Evolutionary conservation across 2,329 filamentous ascomycete species (phyloP).

Genomic region (Fusarium sp.): DNA sequence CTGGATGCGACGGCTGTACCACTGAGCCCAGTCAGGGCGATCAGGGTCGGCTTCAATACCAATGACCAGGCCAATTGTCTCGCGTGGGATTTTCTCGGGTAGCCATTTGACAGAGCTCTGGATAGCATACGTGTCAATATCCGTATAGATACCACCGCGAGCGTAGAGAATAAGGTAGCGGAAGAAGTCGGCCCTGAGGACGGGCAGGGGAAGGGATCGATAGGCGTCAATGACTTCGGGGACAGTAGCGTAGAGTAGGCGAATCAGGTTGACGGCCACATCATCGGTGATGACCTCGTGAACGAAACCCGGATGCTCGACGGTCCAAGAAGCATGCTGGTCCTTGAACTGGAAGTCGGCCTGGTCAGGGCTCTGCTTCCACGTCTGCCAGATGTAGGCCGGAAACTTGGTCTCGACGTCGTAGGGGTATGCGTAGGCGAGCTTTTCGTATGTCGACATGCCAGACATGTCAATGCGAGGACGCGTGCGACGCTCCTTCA

Average conservation of each 20-base stretch:
- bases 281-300: constrained; percentile 98
- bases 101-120: constrained; percentile 90
- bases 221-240: constrained; percentile 85
- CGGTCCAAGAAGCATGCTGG: constrained; percentile 89
- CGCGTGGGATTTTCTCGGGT: constrained; percentile 79
- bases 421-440: constrained; percentile 95
- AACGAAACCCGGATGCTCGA: constrained; percentile 88
- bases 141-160: constrained; percentile 78
- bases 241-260: constrained; percentile 85
- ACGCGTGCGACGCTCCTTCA: constrained; percentile 41
- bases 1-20: constrained; percentile 96
- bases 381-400: constrained; percentile 99
- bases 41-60: constrained; percentile 98
- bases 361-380: constrained; percentile 87
- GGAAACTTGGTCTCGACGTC: constrained; percentile 90
- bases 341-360: constrained; percentile 83
- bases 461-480: constrained; percentile 75
- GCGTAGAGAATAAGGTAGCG: constrained; percentile 76
- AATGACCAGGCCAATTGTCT: constrained; percentile 85
- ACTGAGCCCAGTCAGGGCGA: constrained; percentile 89
- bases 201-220: constrained; percentile 76
- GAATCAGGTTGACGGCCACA: constrained; percentile 83
- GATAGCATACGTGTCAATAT: constrained; percentile 91
- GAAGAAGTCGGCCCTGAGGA: constrained; percentile 85
- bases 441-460: constrained; percentile 81